A percentile compares a stretch with the other conserved stretches of the same genome.
phyloP scores from a whole-genome alignment of 225 moss, liverwort and hornwort genomes.

The Bryoerythrophyllum caledonicum region DNA sequence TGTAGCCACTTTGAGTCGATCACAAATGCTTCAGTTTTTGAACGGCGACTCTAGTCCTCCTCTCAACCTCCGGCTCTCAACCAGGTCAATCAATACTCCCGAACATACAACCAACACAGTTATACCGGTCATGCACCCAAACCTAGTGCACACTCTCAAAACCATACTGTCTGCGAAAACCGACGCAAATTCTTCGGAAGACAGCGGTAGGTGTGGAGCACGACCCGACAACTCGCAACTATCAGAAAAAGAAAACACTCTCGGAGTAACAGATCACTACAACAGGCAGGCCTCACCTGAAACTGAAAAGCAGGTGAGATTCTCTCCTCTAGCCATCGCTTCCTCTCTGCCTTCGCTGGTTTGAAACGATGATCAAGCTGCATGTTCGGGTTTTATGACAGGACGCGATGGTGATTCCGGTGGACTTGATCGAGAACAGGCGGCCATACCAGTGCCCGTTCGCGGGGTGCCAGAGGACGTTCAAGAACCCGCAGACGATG shows the following conservation, averaged over 20 bases:
- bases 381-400: neutral
- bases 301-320: constrained; percentile 5
- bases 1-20: constrained; percentile 2
- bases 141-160: constrained; percentile 19
- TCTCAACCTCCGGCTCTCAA: no score
- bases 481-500: constrained; percentile 45
- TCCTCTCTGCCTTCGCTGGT: neutral
- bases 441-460: constrained; percentile 30
- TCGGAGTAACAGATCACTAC: neutral
- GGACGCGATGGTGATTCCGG: constrained; percentile 27
- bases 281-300: neutral
- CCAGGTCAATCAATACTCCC: neutral
- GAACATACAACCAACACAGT: no score
- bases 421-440: constrained; percentile 38
- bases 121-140: constrained; percentile 18
- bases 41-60: neutral
- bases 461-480: constrained; percentile 32
- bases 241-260: neutral
- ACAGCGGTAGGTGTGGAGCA: neutral
- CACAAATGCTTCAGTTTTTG: constrained; percentile 12
- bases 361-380: neutral
- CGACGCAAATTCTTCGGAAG: neutral
- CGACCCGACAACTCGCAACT: neutral
- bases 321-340: neutral
- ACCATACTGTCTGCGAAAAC: constrained; percentile 1